Percentiles rank a stretch among this genome's conserved stretches.
phyloP scores from a whole-genome alignment of 1,284 basidiomycete species.

The Ganoderma multipileum region DNA sequence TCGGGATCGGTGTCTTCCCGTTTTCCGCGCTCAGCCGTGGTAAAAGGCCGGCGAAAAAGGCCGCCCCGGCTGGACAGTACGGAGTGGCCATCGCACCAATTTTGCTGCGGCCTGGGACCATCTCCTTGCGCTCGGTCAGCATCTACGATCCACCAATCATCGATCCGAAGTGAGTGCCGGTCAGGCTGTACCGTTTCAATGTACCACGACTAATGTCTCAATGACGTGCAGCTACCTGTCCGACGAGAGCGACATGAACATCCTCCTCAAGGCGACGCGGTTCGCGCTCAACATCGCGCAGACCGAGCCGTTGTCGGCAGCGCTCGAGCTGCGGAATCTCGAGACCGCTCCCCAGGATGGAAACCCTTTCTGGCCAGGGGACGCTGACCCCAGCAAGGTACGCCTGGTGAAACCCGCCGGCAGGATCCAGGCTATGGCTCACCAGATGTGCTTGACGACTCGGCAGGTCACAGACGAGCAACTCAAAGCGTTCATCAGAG shows the following conservation, averaged over 20 bases:
- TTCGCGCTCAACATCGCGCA: constrained; percentile 35
- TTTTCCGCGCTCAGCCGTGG: background rate
- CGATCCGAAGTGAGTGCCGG: constrained; percentile 47
- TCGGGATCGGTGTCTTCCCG: background rate
- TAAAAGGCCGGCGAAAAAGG: too few relatives aligned
- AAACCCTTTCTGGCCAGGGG: constrained; percentile 37
- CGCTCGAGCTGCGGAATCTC: constrained; percentile 37
- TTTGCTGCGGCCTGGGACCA: constrained; percentile 41
- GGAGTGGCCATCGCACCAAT: constrained; percentile 17
- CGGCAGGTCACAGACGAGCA: background rate
- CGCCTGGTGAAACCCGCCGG: too few relatives aligned
- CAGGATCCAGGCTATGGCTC: too few relatives aligned
- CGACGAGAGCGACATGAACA: constrained; percentile 35
- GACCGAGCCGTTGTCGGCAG: constrained; percentile 36
- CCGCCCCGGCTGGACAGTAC: background rate
- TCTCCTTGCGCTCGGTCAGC: constrained; percentile 43
- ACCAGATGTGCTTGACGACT: background rate
- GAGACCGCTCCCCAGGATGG: constrained; percentile 12
- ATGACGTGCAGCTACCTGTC: constrained; percentile 32
- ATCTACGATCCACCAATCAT: constrained; percentile 48
- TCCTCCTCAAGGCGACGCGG: constrained; percentile 37
- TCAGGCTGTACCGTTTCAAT: background rate
- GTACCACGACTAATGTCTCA: background rate
- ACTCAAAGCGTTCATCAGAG: background rate
- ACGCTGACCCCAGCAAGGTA: constrained; percentile 36